phyloP scores from a whole-genome alignment of 331 rosid genomes.

The Spiraea crenata region DNA sequence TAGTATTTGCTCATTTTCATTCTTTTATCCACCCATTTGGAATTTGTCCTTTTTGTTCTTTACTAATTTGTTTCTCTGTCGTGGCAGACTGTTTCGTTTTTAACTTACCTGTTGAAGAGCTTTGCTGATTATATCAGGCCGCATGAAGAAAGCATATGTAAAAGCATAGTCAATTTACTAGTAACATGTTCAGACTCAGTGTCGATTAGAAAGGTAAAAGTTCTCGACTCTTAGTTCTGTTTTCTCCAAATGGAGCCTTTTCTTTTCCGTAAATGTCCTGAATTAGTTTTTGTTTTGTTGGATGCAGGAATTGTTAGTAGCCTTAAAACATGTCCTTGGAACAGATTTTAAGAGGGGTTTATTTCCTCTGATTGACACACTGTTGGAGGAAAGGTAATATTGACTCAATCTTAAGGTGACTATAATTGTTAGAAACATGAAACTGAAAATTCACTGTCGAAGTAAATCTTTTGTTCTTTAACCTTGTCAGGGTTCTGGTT shows the following conservation, averaged over 20 bases:
- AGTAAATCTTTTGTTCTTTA: constrained; percentile 4
- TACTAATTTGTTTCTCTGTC: constrained; percentile 28
- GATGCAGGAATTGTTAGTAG: constrained; percentile 86
- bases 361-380: constrained; percentile 95
- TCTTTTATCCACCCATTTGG: too few species aligned
- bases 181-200: constrained; percentile 98
- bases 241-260: constrained; percentile 18
- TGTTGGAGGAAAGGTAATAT: constrained; percentile 87
- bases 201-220: constrained; percentile 79
- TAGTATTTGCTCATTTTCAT: not conserved
- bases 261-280: constrained; percentile 1
- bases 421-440: not conserved
- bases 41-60: constrained; percentile 16
- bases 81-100: constrained; percentile 92
- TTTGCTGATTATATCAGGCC: constrained; percentile 94
- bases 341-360: constrained; percentile 97
- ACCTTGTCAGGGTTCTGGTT: constrained; percentile 71
- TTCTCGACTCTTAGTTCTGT: constrained; percentile 18
- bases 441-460: not conserved
- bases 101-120: constrained; percentile 94
- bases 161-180: constrained; percentile 96
- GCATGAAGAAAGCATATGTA: constrained; percentile 96
- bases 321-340: constrained; percentile 98
- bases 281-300: constrained; percentile 23
- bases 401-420: constrained; percentile 11